Evolutionary conservation across 768 basidiomycete species (phyloP).

Genomic region (Tylopilus sp.): DNA sequence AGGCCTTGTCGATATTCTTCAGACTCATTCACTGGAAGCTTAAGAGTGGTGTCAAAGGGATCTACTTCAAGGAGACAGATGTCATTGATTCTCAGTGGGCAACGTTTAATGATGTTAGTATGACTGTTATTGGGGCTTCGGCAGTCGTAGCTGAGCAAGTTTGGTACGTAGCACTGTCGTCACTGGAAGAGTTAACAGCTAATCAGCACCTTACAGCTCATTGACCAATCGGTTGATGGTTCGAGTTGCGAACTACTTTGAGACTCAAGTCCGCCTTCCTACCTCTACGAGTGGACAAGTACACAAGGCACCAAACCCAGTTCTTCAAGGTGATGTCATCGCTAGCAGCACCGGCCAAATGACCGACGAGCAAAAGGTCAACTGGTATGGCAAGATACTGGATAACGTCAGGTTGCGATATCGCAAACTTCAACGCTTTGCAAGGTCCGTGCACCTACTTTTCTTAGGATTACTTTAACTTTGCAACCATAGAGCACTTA

Average conservation of each 20-base stretch:
- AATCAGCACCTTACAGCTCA: conserved; percentile 48
- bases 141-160: conserved; percentile 92
- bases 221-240: conserved; percentile 91
- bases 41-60: conserved; percentile 86
- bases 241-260: conserved; percentile 91
- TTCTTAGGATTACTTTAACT: conserved; percentile 2
- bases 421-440: conserved; percentile 91
- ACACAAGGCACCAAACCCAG: conserved; percentile 29
- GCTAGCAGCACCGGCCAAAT: conserved; percentile 47
- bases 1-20: conserved; percentile 88
- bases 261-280: conserved; percentile 85
- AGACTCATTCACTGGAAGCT: conserved; percentile 93
- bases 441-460: conserved; percentile 49
- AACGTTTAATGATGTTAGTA: conserved; percentile 88
- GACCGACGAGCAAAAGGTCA: conserved; percentile 77
- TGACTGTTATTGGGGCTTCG: conserved; percentile 85
- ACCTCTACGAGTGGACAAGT: conserved; percentile 36
- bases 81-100: conserved; percentile 97
- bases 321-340: conserved; percentile 36
- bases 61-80: conserved; percentile 97
- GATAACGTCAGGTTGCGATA: conserved; percentile 90
- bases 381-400: conserved; percentile 91
- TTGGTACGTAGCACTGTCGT: conserved; percentile 54
- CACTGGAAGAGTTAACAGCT: background rate
- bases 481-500: conserved; percentile 48